Base-by-base conservation (phyloP, 2,329 filamentous ascomycete genomes). In the Zasmidium cellare region DNA sequence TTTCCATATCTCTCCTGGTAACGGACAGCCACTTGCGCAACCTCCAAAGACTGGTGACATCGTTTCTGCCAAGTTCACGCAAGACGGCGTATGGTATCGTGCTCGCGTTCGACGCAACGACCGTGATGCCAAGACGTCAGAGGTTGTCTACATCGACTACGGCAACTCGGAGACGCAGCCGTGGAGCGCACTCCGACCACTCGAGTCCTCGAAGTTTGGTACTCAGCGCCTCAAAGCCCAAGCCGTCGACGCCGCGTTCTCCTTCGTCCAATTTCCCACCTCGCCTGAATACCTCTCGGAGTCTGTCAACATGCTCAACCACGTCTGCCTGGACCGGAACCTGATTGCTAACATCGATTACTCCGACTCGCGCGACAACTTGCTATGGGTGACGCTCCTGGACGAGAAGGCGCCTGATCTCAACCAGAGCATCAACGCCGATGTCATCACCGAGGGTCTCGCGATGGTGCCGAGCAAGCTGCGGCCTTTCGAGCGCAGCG, bases 81-180 rank as follows among this genome's bases (percentile, higher is more conserved):
- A 87, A 53, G 94, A 99, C 72, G 86, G 88, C 59, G 87, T 94
- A 67, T 99, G 93, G 93, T 99, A 99, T 80, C 90, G 94, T 61
- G 94, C 90, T 28, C 89, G 88, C 61, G 86, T 99, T 61, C 88
- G 92, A 61, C 87, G 92, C 72, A 97, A 97, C 76, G 94, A 99
- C 78, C 91, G 94, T 61, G 84, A 92, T 9, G 88, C 87, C 69
- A 91, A 94, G 82, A 86, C 90, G 67, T 88, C 92, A 22, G 94
- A 99, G 75, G 88, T 99, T 23, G 79, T 96, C 47, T 99, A 96
- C 77, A 86, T 99, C 62, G 94, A 99, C 79, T 99, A 96, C 75
- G 94, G 94, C 68, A 99, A 99, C 82, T 88, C 85, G 55, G 94
- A 99, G 77, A 88, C 87, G 71, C 82, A 96, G 57, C 85, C 92